Base-by-base conservation (phyloP, 2,329 filamentous ascomycete species). In the Parastagonospora nodorum region DNA sequence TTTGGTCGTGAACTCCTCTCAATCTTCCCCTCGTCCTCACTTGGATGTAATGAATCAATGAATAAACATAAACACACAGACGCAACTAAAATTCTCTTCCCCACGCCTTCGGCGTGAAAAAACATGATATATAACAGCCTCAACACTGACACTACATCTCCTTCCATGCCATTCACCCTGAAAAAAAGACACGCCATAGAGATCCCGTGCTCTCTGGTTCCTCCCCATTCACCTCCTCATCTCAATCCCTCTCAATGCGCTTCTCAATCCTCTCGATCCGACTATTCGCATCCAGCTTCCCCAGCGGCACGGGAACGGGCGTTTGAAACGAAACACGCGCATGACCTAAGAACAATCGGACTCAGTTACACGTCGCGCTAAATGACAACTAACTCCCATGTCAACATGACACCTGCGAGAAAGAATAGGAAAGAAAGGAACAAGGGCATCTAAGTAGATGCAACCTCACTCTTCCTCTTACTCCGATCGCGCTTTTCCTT, bases 381-480 rank as follows among this genome's bases (percentile, higher is more conserved):
- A 28, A 51, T 40, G 12, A 10, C 33, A 11, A 50, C 46, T 44
- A 24, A 39, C 38, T 28, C 37, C 10, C 11, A 15, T 12, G 10
- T 37, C 15, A 39, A 16, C 10, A 42, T 16, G 19, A 24, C 19
- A 24, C 19, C 19, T 8, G 36, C 37, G 27, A 27, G 14, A 19
- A 27, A 31, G 45, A 24, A 12, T 19, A n/a, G 47, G 31, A 28
- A 36, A 16, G 14, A 19, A 14, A 32, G 27, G 38, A 35, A n/a
- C 8, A 19, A 40, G 37, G 14, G 15, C 24, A 32, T 45, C 57
- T 62, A 69, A 24, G 60, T 51, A 45, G 62, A 53, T 27, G 48
- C 52, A 40, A 45, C 66, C 55, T 71, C 69, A 52, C 61, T 63
- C 67, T 73, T 73, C 39, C 67, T 57, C 66, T 73, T 73, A 36